These are phyloP conservation scores for Coniella vitis DNA, from an alignment of 2,329 filamentous ascomycete species.

Conservation along the genomic window DNA sequence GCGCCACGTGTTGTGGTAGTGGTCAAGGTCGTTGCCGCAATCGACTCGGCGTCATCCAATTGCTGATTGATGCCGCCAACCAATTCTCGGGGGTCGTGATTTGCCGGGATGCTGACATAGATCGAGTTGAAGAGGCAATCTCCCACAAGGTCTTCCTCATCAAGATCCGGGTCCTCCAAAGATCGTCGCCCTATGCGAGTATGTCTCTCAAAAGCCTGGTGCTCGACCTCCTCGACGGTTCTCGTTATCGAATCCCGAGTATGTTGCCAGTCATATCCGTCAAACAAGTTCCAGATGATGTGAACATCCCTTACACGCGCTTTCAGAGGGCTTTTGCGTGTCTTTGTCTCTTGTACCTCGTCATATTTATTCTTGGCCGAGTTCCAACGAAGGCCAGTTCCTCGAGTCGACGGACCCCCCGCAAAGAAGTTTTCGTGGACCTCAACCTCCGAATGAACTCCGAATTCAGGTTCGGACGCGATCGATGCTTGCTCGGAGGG, in stretches of 20 bases:
- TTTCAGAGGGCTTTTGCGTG: slow-evolving; percentile 63
- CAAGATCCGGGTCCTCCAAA: slow-evolving; percentile 53
- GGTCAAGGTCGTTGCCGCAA: slow-evolving; percentile 68
- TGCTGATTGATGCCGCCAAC: slow-evolving; percentile 80
- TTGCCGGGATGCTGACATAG: slow-evolving; percentile 87
- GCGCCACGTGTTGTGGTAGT: slow-evolving; percentile 47
- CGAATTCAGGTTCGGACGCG: slow-evolving; percentile 5
- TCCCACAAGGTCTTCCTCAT: slow-evolving; percentile 80
- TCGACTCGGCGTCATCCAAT: slow-evolving; percentile 87
- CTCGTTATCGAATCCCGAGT: slow-evolving; percentile 83
- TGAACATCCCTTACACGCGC: slow-evolving; percentile 80
- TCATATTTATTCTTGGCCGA: slow-evolving; percentile 71
- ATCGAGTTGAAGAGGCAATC: slow-evolving; percentile 99
- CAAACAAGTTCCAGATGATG: slow-evolving; percentile 94
- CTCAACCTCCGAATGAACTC: slow-evolving; percentile 18
- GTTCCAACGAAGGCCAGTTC: slow-evolving; percentile 73
- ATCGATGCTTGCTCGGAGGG: slow-evolving; percentile 32
- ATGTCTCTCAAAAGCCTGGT: slow-evolving; percentile 69
- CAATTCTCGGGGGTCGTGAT: slow-evolving; percentile 76
- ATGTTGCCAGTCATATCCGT: slow-evolving; percentile 92
- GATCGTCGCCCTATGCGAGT: slow-evolving; percentile 50
- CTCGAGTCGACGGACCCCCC: slow-evolving; percentile 50
- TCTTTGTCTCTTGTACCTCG: slow-evolving; percentile 52
- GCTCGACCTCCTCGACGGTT: slow-evolving; percentile 82
- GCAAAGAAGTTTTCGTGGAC: slow-evolving; percentile 77